phyloP scores from a whole-genome alignment of 2,329 filamentous ascomycete species.

The Hypoxylon sp. region DNA sequence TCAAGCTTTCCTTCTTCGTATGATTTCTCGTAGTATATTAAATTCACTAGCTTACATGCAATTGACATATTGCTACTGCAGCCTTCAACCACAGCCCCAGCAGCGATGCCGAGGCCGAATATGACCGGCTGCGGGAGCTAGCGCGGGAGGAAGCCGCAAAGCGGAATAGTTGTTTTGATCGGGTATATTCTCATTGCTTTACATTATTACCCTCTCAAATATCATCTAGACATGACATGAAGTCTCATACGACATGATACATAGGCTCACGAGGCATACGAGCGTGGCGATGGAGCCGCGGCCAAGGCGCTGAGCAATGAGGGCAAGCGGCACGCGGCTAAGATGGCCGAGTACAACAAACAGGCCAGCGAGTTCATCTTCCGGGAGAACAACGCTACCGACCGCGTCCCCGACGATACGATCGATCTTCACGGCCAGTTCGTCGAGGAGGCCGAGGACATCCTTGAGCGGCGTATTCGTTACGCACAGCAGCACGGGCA shows the following conservation, averaged over 20 bases:
- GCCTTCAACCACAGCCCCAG: conserved; percentile 81
- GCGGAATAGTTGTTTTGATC: conserved; percentile 81
- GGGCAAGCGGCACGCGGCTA: conserved; percentile 81
- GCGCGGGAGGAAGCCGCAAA: conserved; percentile 85
- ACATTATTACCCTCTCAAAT: neutral
- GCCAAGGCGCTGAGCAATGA: conserved; percentile 88
- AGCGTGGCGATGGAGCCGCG: conserved; percentile 82
- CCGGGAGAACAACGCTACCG: conserved; percentile 88
- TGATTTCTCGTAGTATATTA: conserved; percentile 3
- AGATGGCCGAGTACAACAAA: conserved; percentile 90
- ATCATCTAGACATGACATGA: neutral
- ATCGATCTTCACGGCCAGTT: conserved; percentile 96
- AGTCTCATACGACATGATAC: conserved; percentile 10
- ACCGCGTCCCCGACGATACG: conserved; percentile 80
- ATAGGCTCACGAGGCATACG: conserved; percentile 83
- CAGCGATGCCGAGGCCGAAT: conserved; percentile 82
- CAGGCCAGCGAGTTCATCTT: conserved; percentile 96
- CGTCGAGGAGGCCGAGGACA: conserved; percentile 93
- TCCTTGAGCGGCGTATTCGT: conserved; percentile 86
- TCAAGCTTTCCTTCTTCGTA: neutral
- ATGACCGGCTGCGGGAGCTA: conserved; percentile 88
- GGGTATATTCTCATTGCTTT: conserved; percentile 60
- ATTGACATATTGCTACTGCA: conserved; percentile 54
- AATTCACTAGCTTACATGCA: conserved; percentile 19
- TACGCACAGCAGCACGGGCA: conserved; percentile 81